phyloP scores from a whole-genome alignment of 1,284 basidiomycete genomes.

The Peniophora sp. region DNA sequence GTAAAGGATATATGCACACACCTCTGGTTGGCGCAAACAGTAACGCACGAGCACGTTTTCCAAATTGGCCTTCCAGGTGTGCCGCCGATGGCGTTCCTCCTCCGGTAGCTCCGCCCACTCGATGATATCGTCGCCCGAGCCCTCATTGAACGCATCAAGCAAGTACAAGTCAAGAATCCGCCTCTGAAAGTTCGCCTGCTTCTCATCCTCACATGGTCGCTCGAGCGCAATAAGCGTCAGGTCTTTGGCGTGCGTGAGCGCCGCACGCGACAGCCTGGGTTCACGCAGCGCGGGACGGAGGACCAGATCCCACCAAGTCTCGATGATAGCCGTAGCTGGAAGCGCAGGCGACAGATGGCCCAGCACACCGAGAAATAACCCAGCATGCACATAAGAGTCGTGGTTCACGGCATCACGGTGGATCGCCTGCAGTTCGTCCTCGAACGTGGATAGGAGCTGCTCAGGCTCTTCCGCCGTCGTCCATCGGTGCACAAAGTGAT shows the following conservation, averaged over 20 bases:
- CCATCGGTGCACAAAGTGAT: conserved; percentile 45
- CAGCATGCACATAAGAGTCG: conserved; percentile 47
- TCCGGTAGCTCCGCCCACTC: conserved; percentile 63
- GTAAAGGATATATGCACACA: conserved; percentile 24
- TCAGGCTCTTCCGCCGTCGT: conserved; percentile 36
- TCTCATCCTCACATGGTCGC: conserved; percentile 38
- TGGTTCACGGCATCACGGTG: conserved; percentile 59
- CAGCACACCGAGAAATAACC: conserved; percentile 59
- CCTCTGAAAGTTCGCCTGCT: conserved; percentile 55
- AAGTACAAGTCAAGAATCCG: conserved; percentile 67
- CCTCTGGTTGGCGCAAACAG: conserved; percentile 53
- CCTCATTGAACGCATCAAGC: conserved; percentile 66
- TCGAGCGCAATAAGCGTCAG: conserved; percentile 56
- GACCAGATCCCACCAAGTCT: conserved; percentile 71
- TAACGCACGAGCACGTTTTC: conserved; percentile 64
- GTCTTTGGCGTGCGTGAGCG: conserved; percentile 62
- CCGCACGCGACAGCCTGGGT: conserved; percentile 50
- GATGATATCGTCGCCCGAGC: conserved; percentile 60
- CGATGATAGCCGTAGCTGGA: conserved; percentile 56
- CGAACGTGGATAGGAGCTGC: conserved; percentile 38
- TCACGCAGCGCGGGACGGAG: conserved; percentile 69
- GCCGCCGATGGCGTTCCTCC: conserved; percentile 47
- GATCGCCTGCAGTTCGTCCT: conserved; percentile 59
- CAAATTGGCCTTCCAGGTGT: conserved; percentile 68
- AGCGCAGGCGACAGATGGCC: conserved; percentile 54